These are phyloP conservation scores for Monilinia laxa DNA, from an alignment of 2,329 filamentous ascomycete genomes.

Conservation along the genomic window DNA sequence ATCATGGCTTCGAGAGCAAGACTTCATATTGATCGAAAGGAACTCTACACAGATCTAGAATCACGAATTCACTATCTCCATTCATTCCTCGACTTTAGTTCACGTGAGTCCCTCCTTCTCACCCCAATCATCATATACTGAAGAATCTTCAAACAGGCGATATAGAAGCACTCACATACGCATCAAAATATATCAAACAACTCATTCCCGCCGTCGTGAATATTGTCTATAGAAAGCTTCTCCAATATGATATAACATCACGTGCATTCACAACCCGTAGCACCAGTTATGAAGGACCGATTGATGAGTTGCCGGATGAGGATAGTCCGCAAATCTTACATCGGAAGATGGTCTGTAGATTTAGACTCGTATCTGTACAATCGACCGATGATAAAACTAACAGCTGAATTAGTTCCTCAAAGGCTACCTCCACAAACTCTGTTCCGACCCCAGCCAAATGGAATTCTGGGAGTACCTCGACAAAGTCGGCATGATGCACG, in stretches of 20 bases:
- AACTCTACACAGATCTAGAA: constrained; percentile 32
- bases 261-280: constrained; percentile 67
- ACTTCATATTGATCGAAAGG: constrained; percentile 29
- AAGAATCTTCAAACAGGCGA: constrained; percentile 35
- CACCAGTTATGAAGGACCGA: constrained; percentile 61
- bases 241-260: constrained; percentile 79
- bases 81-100: constrained; percentile 35
- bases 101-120: background rate
- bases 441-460: constrained; percentile 20
- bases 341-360: constrained; percentile 44
- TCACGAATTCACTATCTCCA: constrained; percentile 36
- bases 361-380: too few species aligned
- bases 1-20: constrained; percentile 11
- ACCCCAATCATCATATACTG: background rate
- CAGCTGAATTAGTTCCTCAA: constrained; percentile 6
- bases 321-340: constrained; percentile 69
- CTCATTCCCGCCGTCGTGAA: constrained; percentile 81
- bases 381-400: too few species aligned
- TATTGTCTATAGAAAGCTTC: constrained; percentile 78
- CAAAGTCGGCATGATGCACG: constrained; percentile 60
- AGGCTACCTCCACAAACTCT: constrained; percentile 18
- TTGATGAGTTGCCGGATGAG: constrained; percentile 15
- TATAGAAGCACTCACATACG: constrained; percentile 36
- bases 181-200: constrained; percentile 42
- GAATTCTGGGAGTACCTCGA: constrained; percentile 71